Conservation (phyloP, 2,329 filamentous ascomycete species). For the Leptoxyphium fumago region DNA sequence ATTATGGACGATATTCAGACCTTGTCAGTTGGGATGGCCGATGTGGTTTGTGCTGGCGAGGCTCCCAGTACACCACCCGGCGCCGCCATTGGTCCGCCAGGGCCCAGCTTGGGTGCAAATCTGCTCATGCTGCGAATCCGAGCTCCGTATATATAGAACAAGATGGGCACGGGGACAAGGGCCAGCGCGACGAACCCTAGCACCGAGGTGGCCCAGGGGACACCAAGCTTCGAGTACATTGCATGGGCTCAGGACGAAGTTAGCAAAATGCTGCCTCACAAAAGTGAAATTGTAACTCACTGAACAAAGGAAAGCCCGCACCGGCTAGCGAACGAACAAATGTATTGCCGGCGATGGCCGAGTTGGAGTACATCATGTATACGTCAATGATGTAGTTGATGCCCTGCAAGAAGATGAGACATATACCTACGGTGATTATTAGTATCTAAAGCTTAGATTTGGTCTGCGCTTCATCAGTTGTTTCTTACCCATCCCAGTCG, state of each 20-base stretch:
- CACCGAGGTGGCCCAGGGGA: conserved; percentile 16
- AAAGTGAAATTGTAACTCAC: conserved; percentile 2
- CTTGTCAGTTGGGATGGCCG: no score
- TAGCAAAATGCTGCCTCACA: not conserved
- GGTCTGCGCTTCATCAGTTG: conserved; percentile 45
- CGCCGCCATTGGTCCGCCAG: not conserved
- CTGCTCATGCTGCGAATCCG: conserved; percentile 42
- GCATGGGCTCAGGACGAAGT: not conserved
- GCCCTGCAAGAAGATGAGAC: conserved; percentile 21
- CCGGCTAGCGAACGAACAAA: conserved; percentile 22
- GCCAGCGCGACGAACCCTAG: conserved; percentile 19
- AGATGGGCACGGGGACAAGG: conserved; percentile 12
- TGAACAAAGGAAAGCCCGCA: conserved; percentile 26
- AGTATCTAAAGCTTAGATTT: conserved; percentile 42
- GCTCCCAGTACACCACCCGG: not conserved
- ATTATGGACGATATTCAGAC: no score
- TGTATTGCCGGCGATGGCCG: conserved; percentile 22
- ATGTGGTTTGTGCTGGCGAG: not conserved
- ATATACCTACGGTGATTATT: conserved; percentile 10
- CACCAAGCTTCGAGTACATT: conserved; percentile 20
- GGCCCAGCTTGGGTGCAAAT: conserved; percentile 33
- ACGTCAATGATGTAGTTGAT: conserved; percentile 23
- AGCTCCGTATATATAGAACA: conserved; percentile 15
- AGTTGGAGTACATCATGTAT: conserved; percentile 24
- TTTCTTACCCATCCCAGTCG: conserved; percentile 21